Evolutionary conservation across 257 asterid genomes (phyloP).

Genomic region (Vinca minor): DNA sequence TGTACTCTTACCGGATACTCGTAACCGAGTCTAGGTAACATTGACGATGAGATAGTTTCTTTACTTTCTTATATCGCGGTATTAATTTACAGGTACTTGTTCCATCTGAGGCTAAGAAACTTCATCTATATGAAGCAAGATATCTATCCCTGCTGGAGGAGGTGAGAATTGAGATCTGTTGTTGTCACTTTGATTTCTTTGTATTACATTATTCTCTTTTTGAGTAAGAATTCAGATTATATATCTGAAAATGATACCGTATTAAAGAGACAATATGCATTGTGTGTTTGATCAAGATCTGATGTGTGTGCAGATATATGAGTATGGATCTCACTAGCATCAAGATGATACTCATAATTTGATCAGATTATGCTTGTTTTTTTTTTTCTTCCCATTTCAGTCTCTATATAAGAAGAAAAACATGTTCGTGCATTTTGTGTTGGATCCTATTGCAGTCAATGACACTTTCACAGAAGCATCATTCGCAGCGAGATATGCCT

Average conservation of each 20-base stretch:
- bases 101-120: slow-evolving; percentile 68
- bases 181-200: slow-evolving; percentile 4
- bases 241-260: background rate
- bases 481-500: slow-evolving; percentile 63
- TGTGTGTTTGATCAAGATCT: background rate
- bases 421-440: slow-evolving; percentile 66
- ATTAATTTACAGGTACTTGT: slow-evolving; percentile 57
- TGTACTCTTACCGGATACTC: too few relatives aligned
- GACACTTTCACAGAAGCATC: slow-evolving; percentile 55
- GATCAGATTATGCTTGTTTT: background rate
- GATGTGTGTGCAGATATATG: background rate
- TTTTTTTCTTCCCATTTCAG: slow-evolving; percentile 26
- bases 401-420: slow-evolving; percentile 47
- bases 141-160: slow-evolving; percentile 72
- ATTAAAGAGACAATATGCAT: background rate
- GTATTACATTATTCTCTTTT: background rate
- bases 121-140: slow-evolving; percentile 80
- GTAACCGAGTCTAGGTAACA: too few relatives aligned
- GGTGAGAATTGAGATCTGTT: slow-evolving; percentile 27
- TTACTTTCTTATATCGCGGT: too few relatives aligned
- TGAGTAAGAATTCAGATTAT: background rate
- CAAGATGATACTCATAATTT: slow-evolving; percentile 5
- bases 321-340: background rate
- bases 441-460: slow-evolving; percentile 55
- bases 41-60: too few relatives aligned